These are phyloP conservation scores for Violaceomyces palustris DNA, from an alignment of 1,284 basidiomycete genomes.

Conservation along the genomic window DNA sequence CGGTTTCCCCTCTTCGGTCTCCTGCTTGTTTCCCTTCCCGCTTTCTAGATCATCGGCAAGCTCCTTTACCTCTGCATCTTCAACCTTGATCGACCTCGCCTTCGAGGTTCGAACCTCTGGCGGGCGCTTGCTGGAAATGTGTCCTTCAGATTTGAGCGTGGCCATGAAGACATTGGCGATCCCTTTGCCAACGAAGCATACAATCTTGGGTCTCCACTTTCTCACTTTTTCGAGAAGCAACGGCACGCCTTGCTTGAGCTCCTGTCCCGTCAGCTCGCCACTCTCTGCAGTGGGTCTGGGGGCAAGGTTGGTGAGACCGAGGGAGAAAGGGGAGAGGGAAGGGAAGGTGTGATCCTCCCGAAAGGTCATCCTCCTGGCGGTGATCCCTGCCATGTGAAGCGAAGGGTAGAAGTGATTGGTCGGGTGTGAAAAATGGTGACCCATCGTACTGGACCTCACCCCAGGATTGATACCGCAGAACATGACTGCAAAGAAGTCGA, in stretches of 20 bases:
- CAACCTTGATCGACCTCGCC: not conserved
- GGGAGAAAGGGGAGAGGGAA: slow-evolving; percentile 8
- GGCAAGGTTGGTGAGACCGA: slow-evolving; percentile 26
- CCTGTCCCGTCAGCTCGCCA: slow-evolving; percentile 15
- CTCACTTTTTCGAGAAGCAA: slow-evolving; percentile 15
- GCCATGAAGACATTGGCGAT: slow-evolving; percentile 23
- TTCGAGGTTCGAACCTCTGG: not conserved
- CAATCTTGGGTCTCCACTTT: slow-evolving; percentile 14
- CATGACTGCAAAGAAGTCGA: slow-evolving; percentile 12
- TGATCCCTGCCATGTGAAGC: slow-evolving; percentile 21
- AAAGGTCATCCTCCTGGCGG: slow-evolving; percentile 15
- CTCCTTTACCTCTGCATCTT: too few species aligned
- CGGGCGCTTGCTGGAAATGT: too few species aligned
- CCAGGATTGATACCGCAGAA: slow-evolving; percentile 39
- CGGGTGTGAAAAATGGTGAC: slow-evolving; percentile 28
- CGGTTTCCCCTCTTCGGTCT: too few species aligned
- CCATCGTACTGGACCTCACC: slow-evolving; percentile 14
- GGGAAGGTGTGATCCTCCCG: slow-evolving; percentile 22
- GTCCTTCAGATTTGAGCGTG: slow-evolving; percentile 4
- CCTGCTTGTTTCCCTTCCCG: too few species aligned
- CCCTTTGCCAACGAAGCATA: slow-evolving; percentile 29
- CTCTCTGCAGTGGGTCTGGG: slow-evolving; percentile 26
- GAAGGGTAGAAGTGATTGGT: slow-evolving; percentile 35
- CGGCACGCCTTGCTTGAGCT: slow-evolving; percentile 25
- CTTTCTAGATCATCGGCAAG: too few species aligned